phyloP scores from a whole-genome alignment of 2,329 filamentous ascomycete species.

The Aspergillus floridensis region DNA sequence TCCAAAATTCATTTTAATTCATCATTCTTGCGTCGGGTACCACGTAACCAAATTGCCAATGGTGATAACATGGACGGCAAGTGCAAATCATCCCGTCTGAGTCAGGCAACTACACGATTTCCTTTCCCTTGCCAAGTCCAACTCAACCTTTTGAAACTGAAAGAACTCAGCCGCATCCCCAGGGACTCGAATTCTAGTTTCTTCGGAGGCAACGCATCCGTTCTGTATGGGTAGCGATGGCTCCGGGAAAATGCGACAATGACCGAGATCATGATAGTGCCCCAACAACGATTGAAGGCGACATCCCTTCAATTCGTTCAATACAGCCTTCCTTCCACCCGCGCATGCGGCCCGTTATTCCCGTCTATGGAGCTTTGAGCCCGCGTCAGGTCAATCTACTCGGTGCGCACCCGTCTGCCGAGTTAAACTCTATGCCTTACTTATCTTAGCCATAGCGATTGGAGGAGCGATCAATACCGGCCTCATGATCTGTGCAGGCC shows the following conservation, averaged over 20 bases:
- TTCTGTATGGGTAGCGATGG: not conserved
- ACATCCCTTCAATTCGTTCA: not conserved
- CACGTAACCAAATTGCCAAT: not conserved
- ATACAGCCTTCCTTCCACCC: not conserved
- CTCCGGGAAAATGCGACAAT: not conserved
- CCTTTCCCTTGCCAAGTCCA: no score
- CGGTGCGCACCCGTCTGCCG: conserved; percentile 17
- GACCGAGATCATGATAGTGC: not conserved
- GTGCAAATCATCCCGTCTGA: no score
- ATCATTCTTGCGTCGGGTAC: not conserved
- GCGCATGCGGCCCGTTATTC: not conserved
- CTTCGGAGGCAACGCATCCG: not conserved
- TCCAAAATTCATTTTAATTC: not conserved
- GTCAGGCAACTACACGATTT: no score
- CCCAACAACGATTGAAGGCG: not conserved
- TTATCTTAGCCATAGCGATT: conserved; percentile 25
- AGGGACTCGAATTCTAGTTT: not conserved
- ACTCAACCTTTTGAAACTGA: no score
- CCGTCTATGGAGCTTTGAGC: conserved; percentile 10
- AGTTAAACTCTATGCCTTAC: not conserved
- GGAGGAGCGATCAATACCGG: conserved; percentile 33
- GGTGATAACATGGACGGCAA: not conserved
- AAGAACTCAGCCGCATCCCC: no score
- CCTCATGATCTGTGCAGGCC: conserved; percentile 30
- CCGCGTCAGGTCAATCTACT: conserved; percentile 21